Base-by-base conservation (phyloP, 306 rosid genomes). In the Castanopsis chinensis region DNA sequence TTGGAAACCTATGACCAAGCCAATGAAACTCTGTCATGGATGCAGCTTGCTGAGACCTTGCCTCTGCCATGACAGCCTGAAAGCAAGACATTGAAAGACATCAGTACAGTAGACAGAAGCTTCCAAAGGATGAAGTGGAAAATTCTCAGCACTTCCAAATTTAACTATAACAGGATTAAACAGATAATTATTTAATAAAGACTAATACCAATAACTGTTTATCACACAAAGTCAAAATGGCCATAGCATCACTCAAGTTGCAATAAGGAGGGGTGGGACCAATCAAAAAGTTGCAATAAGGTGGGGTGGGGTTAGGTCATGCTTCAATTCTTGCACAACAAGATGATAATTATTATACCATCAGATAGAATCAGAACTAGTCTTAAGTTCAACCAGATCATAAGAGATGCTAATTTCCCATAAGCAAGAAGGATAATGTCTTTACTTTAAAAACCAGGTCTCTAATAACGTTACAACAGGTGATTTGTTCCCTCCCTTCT, bases 31-130 rank as follows among this genome's bases (percentile, higher is more conserved):
- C 99, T 18, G 98, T 93, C 99, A 93, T 90, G 82, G 99, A 92
- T 60, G 97, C 99, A 83, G 99, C 99, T 88, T 95, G 98, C 67
- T 95, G 96, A 93, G 99, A 93, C 90, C 99, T 90, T 77, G 97
- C 97, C 90, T 95, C 99, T 17, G 97, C 90, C 98, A 91, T 95
- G 79, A 90, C 98, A 87, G 93, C 99, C 99, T 95, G 83, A 55
- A 88, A 82, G 68, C 80, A 78, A 73, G 77, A 77, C 64, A 28
- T 58, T 49, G 17, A 52, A 71, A 64, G 27, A 65, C 18, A 61
- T 71, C 76, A 59, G 75, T 14, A 60, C 56, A 68, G 58, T 23
- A 63, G 53, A 27, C 25, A 49, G 69, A 55, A 37, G 33, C 69
- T 28, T 27, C 13, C 1, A 33, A 71, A n/a, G 57, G 73, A 43